Evolutionary conservation across 202 grass and related monocot genomes (phyloP), one percentile per base, ranked within the genome.

Genomic region (Alloteropsis angusta): DNA sequence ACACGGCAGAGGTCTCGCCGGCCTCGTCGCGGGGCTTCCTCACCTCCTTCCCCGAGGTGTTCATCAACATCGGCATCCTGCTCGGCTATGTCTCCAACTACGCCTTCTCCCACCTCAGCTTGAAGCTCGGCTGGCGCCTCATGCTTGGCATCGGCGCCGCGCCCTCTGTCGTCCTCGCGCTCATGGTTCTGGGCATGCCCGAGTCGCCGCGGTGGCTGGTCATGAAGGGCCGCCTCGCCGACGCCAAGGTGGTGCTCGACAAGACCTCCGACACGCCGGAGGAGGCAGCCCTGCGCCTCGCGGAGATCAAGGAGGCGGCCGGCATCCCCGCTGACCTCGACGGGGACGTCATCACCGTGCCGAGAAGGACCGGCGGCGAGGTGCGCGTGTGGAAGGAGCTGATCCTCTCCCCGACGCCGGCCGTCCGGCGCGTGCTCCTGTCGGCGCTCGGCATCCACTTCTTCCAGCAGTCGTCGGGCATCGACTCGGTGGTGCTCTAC

Each of bases 141-240:
- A 89, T 89, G 87, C 87, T 89, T 22, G 87, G 87, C 41, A 26
- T 89, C 18, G 87, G 87, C 52, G 83, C 83, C 65, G 15, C 85
- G 48, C 87, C 87, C 0, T 89, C 87, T 5, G 52, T 89, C 15
- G 58, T 89, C 32, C 68, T 71, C 25, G 68, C 68, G 28, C 68
- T 71, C 46, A 71, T 71, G 68, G 68, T 71, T 45, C 25, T 71
- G 16, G 68, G 46, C 46, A 71, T 71, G 68, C 68, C 68, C 0
- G 93, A 96, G 72, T 96, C 93, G 19, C 85, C 93, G 17, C 90
- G 93, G 76, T 96, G 93, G 93, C 59, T 96, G 19, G 87, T 96
- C 22, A 84, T 96, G 89, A 82, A 86, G 82, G 76, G 80, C 8
- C 81, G 89, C 10, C 46, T 71, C 28, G 68, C 68, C 68, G 68